These are phyloP conservation scores for Rhipidocladum racemiflorum DNA, from an alignment of 176 grass and related monocot genomes.

Conservation along the genomic window DNA sequence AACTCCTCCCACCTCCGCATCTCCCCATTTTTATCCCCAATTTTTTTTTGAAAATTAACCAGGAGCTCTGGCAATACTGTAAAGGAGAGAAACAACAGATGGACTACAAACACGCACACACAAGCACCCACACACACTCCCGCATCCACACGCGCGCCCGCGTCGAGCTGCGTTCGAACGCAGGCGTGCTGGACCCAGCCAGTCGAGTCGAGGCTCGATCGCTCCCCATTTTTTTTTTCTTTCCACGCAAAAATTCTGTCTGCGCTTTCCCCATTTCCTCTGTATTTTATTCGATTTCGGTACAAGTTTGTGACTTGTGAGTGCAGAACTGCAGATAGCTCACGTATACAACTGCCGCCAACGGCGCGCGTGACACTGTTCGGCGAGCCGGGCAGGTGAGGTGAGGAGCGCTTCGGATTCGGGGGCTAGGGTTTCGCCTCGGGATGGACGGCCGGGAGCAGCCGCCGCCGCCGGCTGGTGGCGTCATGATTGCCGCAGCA, in stretches of 20 bases:
- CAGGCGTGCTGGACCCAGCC: too few relatives aligned
- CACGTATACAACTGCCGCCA: slow-evolving; percentile 33
- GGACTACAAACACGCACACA: too few relatives aligned
- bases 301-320: slow-evolving; percentile 29
- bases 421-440: slow-evolving; percentile 40
- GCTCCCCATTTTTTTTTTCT: slow-evolving; percentile 13
- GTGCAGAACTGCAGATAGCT: slow-evolving; percentile 13
- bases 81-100: too few relatives aligned
- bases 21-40: too few relatives aligned
- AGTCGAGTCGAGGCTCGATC: too few relatives aligned
- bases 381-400: not conserved
- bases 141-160: too few relatives aligned
- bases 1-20: not conserved
- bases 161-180: too few relatives aligned
- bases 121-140: too few relatives aligned
- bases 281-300: slow-evolving; percentile 50
- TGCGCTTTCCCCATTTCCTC: slow-evolving; percentile 41
- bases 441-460: slow-evolving; percentile 47
- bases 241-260: not conserved
- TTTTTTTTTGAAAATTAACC: too few relatives aligned
- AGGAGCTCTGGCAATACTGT: too few relatives aligned
- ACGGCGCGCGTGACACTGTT: slow-evolving; percentile 25
- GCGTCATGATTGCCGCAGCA: slow-evolving; percentile 53
- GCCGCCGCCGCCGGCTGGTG: not conserved
- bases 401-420: not conserved